Percentiles rank a stretch among this genome's conserved stretches.
These are phyloP conservation scores for Mycosphaerella sp. DNA, from an alignment of 2,329 filamentous ascomycete genomes.

Conservation along the genomic window DNA sequence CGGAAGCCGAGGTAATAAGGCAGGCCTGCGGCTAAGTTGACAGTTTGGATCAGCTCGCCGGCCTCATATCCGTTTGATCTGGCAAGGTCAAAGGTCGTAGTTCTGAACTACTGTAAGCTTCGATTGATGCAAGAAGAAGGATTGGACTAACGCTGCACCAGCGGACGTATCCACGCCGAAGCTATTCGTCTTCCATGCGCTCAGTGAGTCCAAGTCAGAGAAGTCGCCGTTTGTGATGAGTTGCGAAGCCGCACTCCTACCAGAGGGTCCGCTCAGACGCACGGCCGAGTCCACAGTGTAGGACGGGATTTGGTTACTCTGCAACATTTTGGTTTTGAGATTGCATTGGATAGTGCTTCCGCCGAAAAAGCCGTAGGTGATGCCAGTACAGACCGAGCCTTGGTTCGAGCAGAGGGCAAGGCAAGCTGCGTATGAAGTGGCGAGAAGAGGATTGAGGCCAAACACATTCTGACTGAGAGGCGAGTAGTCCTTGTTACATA, in stretches of 20 bases:
- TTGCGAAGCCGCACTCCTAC: not conserved
- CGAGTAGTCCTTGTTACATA: slow-evolving; percentile 7
- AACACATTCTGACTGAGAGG: slow-evolving; percentile 1
- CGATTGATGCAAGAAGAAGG: not conserved
- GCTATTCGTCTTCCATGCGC: not conserved
- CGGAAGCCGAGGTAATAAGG: not conserved
- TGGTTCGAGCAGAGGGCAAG: slow-evolving; percentile 3
- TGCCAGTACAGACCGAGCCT: not conserved
- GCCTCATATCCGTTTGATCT: not conserved
- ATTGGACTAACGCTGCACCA: not conserved
- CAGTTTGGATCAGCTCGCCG: not conserved
- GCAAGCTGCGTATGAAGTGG: slow-evolving; percentile 1
- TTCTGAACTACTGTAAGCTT: not conserved
- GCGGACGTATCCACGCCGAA: not conserved
- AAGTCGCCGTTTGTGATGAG: slow-evolving; percentile 1
- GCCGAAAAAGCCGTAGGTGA: not conserved
- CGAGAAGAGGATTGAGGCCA: not conserved
- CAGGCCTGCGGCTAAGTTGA: not conserved
- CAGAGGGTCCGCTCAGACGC: not conserved
- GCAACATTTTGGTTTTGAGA: slow-evolving; percentile 5
- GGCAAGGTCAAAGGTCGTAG: not conserved
- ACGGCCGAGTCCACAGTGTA: not conserved
- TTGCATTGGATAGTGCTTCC: slow-evolving; percentile 1
- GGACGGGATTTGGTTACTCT: not conserved
- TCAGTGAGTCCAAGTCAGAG: not conserved